Evolutionary conservation across 202 grass and related monocot species (phyloP).

Genomic region (Panicum hallii): DNA sequence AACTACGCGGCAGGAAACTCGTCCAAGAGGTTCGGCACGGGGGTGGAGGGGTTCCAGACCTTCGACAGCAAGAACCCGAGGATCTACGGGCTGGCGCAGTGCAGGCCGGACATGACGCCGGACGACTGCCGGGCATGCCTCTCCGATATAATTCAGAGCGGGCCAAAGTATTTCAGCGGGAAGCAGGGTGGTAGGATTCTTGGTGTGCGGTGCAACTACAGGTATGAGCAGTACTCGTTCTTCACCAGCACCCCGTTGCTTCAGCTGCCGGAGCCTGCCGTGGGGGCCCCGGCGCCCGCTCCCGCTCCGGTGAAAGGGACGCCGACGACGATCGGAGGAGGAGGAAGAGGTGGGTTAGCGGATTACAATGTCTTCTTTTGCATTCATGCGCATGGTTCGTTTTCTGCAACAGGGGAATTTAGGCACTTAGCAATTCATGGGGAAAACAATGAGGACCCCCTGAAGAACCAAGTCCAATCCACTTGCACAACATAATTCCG

Average conservation of each 20-base stretch:
- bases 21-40: conserved; percentile 54
- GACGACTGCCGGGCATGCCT: conserved; percentile 48
- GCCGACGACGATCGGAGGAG: not conserved
- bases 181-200: conserved; percentile 50
- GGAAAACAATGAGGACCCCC: not conserved
- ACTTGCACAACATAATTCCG: not conserved
- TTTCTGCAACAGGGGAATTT: not conserved
- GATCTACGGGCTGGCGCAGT: conserved; percentile 65
- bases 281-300: conserved; percentile 10
- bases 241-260: conserved; percentile 43
- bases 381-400: not conserved
- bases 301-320: conserved; percentile 1
- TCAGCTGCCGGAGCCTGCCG: conserved; percentile 35
- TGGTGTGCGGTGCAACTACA: conserved; percentile 40
- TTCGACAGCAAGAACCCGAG: not conserved
- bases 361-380: not conserved
- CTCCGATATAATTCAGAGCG: not conserved
- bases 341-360: conserved; percentile 37
- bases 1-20: conserved; percentile 40
- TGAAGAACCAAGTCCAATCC: not conserved
- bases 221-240: conserved; percentile 54
- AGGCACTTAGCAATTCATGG: not conserved
- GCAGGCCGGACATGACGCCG: conserved; percentile 49
- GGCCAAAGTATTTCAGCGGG: conserved; percentile 26
- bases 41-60: conserved; percentile 30